Evolutionary conservation across 2,329 filamentous ascomycete genomes (phyloP).

Genomic region (Albophoma yamanashiensis): DNA sequence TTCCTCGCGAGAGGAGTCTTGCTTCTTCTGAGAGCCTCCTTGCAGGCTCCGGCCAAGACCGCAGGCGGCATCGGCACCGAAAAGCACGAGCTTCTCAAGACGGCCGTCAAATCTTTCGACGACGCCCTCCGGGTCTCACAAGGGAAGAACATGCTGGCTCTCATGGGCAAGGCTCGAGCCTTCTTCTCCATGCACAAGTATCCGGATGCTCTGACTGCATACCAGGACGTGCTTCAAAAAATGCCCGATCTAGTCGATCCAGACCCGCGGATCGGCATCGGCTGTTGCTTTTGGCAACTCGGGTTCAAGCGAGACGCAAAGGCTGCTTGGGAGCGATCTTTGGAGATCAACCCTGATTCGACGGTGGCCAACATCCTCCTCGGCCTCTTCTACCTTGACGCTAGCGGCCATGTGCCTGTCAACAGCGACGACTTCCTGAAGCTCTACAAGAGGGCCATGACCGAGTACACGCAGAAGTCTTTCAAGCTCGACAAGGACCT

Average conservation of each 20-base stretch:
- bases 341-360: conserved; percentile 72
- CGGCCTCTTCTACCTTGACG: conserved; percentile 80
- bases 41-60: conserved; percentile 64
- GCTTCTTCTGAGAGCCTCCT: conserved; percentile 75
- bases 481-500: conserved; percentile 90
- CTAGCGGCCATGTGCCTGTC: conserved; percentile 71
- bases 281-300: conserved; percentile 94
- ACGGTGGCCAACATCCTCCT: conserved; percentile 87
- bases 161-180: conserved; percentile 80
- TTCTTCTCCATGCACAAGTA: conserved; percentile 82
- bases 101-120: conserved; percentile 87
- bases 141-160: conserved; percentile 82
- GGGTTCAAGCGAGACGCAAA: conserved; percentile 91
- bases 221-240: conserved; percentile 78
- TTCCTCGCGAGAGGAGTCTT: conserved; percentile 87
- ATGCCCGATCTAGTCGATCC: conserved; percentile 85
- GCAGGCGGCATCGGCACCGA: conserved; percentile 60
- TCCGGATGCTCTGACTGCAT: conserved; percentile 68
- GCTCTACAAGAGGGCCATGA: conserved; percentile 89
- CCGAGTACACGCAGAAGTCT: conserved; percentile 83
- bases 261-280: conserved; percentile 91
- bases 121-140: conserved; percentile 80
- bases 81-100: conserved; percentile 66
- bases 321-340: conserved; percentile 75
- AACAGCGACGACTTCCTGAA: conserved; percentile 76